phyloP scores from a whole-genome alignment of 202 grass and related monocot species.

The Setaria viridis region DNA sequence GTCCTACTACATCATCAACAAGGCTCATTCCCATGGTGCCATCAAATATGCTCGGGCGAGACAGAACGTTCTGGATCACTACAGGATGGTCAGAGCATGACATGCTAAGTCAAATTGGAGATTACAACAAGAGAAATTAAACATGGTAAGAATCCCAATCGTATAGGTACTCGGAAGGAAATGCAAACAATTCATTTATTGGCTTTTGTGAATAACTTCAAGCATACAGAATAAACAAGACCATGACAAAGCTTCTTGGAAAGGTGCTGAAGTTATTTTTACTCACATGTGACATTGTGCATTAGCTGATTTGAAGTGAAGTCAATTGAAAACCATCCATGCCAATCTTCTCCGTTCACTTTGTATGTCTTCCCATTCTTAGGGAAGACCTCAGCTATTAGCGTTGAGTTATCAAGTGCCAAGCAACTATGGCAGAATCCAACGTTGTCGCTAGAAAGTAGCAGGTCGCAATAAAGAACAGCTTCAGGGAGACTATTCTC shows the following conservation, averaged over 20 bases:
- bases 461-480: constrained; percentile 72
- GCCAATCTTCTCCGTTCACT: constrained; percentile 50
- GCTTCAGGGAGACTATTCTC: constrained; percentile 56
- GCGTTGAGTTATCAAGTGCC: constrained; percentile 73
- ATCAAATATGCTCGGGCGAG: constrained; percentile 91
- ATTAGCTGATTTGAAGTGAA: constrained; percentile 71
- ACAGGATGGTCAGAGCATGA: constrained; percentile 22
- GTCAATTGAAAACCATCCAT: constrained; percentile 82
- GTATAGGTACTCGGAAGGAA: background rate
- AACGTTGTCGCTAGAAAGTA: constrained; percentile 68
- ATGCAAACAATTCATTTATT: background rate
- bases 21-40: constrained; percentile 53
- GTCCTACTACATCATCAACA: constrained; percentile 64
- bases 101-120: constrained; percentile 17
- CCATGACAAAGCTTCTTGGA: background rate
- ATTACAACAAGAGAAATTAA: constrained; percentile 1
- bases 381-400: constrained; percentile 61
- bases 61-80: constrained; percentile 87
- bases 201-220: constrained; percentile 3
- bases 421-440: constrained; percentile 67
- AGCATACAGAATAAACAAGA: constrained; percentile 7
- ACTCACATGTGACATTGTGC: constrained; percentile 81
- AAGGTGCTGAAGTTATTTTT: background rate
- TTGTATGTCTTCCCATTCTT: constrained; percentile 68
- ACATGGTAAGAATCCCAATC: background rate